Evolutionary conservation across 495 filamentous ascomycete species (phyloP).

Genomic region (Articulospora tetracladia): DNA sequence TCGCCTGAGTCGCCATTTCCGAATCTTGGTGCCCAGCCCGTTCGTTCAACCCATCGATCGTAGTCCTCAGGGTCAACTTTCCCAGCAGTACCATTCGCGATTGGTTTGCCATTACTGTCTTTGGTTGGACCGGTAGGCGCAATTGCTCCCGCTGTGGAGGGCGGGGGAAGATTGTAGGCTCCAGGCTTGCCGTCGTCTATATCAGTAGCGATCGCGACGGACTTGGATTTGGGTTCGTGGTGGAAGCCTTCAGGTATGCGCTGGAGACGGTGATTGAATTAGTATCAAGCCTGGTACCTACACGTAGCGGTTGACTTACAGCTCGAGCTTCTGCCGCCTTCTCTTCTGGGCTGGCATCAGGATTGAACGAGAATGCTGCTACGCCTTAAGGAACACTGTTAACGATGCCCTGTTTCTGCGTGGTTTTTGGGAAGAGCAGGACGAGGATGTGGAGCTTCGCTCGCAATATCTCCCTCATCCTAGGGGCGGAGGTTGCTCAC

Average conservation of each 20-base stretch:
- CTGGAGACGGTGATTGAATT: conserved; percentile 29
- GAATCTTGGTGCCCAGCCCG: conserved; percentile 88
- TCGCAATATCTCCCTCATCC: no score
- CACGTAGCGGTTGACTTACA: conserved; percentile 47
- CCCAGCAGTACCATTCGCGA: conserved; percentile 38
- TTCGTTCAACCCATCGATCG: conserved; percentile 59
- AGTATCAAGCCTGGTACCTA: conserved; percentile 5
- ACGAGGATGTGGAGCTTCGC: no score
- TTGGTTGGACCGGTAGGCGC: conserved; percentile 40
- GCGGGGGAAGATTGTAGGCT: conserved; percentile 73
- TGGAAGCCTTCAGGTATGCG: conserved; percentile 60
- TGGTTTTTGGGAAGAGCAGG: no score
- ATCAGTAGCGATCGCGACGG: conserved; percentile 69
- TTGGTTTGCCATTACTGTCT: conserved; percentile 40
- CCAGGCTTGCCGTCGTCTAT: conserved; percentile 64
- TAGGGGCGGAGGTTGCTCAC: not conserved
- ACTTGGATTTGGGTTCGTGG: conserved; percentile 59
- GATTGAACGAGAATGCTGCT: conserved; percentile 80
- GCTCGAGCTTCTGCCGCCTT: conserved; percentile 76
- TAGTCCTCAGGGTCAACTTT: conserved; percentile 50
- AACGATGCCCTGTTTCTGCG: not conserved
- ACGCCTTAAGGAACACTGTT: conserved; percentile 34
- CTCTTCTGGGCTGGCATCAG: conserved; percentile 76
- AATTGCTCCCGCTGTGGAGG: conserved; percentile 63
- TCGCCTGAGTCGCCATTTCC: conserved; percentile 46